Conservation (phyloP, 2,329 filamentous ascomycete genomes). For the Tricladium varicosporioides region DNA sequence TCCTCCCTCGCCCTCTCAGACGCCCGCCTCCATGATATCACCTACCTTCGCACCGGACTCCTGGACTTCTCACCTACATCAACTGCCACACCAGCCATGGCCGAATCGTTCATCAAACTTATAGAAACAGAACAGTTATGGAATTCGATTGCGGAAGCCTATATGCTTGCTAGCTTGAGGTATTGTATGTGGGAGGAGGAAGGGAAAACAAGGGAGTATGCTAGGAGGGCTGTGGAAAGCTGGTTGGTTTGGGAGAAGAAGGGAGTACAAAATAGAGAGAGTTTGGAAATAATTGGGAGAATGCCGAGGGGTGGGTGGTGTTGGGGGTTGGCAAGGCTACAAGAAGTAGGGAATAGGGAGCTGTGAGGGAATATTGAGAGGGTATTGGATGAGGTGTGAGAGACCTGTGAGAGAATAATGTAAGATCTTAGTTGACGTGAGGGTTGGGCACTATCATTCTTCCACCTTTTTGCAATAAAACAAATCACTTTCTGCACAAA, state of each 20-base stretch:
- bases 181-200: conserved; percentile 12
- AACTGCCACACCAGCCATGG: conserved; percentile 2
- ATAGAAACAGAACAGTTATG: conserved; percentile 10
- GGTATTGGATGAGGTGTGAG: no score
- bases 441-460: no score
- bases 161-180: conserved; percentile 11
- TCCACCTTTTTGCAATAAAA: no score
- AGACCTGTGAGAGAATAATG: no score
- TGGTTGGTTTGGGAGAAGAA: conserved; percentile 8
- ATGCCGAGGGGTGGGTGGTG: conserved; percentile 6
- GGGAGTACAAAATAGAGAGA: not conserved
- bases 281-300: not conserved
- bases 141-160: conserved; percentile 8
- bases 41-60: not conserved
- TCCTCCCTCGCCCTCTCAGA: not conserved
- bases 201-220: conserved; percentile 5
- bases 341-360: not conserved
- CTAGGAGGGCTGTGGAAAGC: conserved; percentile 3
- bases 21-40: not conserved
- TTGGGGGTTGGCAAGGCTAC: not conserved
- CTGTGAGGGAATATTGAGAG: no score
- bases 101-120: conserved; percentile 5
- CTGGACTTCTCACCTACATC: not conserved
- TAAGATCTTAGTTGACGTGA: no score
- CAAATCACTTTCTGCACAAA: no score